These are phyloP conservation scores for Pulicaria dysenterica DNA, from an alignment of 129 eudicot species.

Conservation along the genomic window DNA sequence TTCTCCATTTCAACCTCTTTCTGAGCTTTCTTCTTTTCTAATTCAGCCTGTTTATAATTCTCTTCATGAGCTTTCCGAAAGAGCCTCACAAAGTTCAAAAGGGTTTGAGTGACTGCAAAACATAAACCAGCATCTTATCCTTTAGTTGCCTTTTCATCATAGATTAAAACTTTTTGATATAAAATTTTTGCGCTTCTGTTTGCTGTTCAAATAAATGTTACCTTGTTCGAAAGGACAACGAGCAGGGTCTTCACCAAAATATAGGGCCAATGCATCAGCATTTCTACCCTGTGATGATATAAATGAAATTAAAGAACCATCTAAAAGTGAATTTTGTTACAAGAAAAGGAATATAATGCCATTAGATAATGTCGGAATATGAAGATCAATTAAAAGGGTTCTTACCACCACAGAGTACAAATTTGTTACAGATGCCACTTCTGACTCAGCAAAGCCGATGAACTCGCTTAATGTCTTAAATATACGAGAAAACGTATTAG, in stretches of 20 bases:
- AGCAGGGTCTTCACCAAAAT: constrained; percentile 97
- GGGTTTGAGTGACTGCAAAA: constrained; percentile 82
- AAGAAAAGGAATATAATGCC: not conserved
- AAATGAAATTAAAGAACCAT: constrained; percentile 5
- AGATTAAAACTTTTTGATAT: not conserved
- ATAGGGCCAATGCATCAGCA: constrained; percentile 93
- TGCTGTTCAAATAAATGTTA: constrained; percentile 17
- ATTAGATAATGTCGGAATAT: not conserved
- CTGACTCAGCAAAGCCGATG: constrained; percentile 69
- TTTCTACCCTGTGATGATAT: constrained; percentile 81
- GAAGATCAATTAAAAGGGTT: constrained; percentile 21
- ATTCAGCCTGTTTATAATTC: constrained; percentile 84
- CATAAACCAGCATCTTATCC: not conserved
- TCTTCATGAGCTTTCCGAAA: constrained; percentile 95
- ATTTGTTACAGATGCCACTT: constrained; percentile 69
- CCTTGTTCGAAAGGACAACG: constrained; percentile 99
- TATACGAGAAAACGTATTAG: constrained; percentile 5
- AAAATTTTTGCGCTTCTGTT: no score
- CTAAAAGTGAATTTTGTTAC: constrained; percentile 4
- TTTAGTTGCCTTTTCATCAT: not conserved
- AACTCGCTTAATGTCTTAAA: constrained; percentile 75
- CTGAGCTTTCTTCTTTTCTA: constrained; percentile 87
- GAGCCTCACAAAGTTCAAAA: constrained; percentile 84
- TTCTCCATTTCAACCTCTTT: constrained; percentile 94
- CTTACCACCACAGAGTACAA: constrained; percentile 83